phyloP scores from a whole-genome alignment of 1,284 basidiomycete species.

The Nidula niveotomentosa region DNA sequence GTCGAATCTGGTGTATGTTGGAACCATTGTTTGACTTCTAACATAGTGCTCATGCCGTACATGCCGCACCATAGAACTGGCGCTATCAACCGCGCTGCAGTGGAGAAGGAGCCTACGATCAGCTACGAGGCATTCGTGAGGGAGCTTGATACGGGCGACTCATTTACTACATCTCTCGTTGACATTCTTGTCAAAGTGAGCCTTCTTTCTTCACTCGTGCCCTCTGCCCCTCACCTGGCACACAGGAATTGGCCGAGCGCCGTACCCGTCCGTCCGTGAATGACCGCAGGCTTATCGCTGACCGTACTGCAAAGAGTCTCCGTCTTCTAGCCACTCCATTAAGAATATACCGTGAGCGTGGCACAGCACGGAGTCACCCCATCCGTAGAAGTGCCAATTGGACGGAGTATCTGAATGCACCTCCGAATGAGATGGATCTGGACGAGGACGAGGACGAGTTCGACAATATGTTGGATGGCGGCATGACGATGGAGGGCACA shows the following conservation, averaged over 20 bases:
- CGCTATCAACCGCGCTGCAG: constrained; percentile 57
- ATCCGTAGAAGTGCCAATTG: constrained; percentile 36
- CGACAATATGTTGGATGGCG: constrained; percentile 35
- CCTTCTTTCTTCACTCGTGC: neutral
- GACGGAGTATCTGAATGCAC: constrained; percentile 46
- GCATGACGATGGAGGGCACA: constrained; percentile 44
- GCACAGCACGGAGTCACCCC: constrained; percentile 26
- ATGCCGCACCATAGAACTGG: constrained; percentile 45
- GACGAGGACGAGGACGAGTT: constrained; percentile 65
- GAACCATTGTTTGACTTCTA: neutral
- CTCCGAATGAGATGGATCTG: constrained; percentile 50
- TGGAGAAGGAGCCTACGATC: constrained; percentile 62
- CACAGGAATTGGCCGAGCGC: constrained; percentile 72
- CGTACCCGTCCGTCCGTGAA: constrained; percentile 44
- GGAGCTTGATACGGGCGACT: constrained; percentile 70
- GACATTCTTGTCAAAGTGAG: constrained; percentile 74
- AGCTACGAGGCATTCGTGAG: constrained; percentile 71
- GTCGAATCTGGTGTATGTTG: constrained; percentile 66
- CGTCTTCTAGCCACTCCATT: constrained; percentile 51
- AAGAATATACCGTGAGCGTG: constrained; percentile 49
- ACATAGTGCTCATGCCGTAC: constrained; percentile 1
- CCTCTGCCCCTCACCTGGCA: constrained; percentile 1
- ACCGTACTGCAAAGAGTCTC: constrained; percentile 60
- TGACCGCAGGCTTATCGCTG: constrained; percentile 63
- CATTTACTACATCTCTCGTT: constrained; percentile 68